Conservation (phyloP, 2,329 filamentous ascomycete species). For the Diaporthe sp. region DNA sequence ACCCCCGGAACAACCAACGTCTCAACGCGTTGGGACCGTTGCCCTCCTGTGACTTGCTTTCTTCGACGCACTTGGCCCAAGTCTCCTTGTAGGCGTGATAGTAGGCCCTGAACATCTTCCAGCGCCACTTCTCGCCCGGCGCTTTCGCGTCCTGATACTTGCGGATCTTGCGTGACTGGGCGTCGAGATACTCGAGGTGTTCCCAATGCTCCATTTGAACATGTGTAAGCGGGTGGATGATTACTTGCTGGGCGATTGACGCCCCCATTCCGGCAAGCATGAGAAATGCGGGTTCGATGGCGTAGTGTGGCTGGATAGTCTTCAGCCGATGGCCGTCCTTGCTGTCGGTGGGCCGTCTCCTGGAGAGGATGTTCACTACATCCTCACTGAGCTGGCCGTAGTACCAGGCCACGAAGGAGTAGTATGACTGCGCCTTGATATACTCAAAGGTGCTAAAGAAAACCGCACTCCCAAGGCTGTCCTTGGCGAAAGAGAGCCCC, state of each 20-base stretch:
- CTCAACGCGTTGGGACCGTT: conserved; percentile 53
- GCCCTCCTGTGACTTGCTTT: conserved; percentile 69
- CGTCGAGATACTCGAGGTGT: conserved; percentile 79
- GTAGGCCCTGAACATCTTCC: conserved; percentile 74
- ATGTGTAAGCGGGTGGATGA: conserved; percentile 79
- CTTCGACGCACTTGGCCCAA: conserved; percentile 68
- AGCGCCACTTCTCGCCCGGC: conserved; percentile 53
- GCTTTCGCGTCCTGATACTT: conserved; percentile 48
- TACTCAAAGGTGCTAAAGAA: conserved; percentile 85
- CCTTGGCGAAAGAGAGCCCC: conserved; percentile 77
- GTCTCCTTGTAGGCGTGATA: conserved; percentile 80
- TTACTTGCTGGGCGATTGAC: conserved; percentile 75
- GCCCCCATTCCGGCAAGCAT: conserved; percentile 77
- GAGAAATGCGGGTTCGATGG: conserved; percentile 80
- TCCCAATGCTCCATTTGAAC: conserved; percentile 82
- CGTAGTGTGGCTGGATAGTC: conserved; percentile 80
- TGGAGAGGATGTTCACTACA: conserved; percentile 63
- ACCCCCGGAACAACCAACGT: conserved; percentile 78
- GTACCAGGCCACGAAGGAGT: conserved; percentile 78
- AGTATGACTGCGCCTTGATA: conserved; percentile 81
- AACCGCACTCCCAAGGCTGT: conserved; percentile 76
- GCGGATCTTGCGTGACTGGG: conserved; percentile 63
- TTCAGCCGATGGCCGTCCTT: conserved; percentile 48
- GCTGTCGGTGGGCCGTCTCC: conserved; percentile 55
- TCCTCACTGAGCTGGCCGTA: conserved; percentile 72